Percentiles rank a stretch among this genome's conserved stretches.
These are phyloP conservation scores for Tripterygium wilfordii DNA, from an alignment of 177 flowering plant genomes.

Conservation along the genomic window DNA sequence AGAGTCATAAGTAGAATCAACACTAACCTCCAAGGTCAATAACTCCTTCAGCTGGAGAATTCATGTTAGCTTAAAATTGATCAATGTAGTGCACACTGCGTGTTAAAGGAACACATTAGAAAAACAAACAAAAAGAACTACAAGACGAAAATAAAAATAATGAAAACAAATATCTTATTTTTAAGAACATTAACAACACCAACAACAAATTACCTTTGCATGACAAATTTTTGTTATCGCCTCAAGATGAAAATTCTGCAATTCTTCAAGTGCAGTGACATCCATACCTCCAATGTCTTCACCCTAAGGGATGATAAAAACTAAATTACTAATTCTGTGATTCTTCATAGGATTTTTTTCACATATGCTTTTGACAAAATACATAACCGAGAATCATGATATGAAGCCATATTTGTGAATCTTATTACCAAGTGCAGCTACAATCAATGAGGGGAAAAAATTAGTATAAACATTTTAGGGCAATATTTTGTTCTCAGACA, in stretches of 20 bases:
- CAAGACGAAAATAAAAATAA: neutral
- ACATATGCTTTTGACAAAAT: neutral
- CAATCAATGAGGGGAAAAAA: too few relatives aligned
- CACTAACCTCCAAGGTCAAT: conserved; percentile 10
- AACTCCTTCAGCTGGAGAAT: neutral
- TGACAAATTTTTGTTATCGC: conserved; percentile 65
- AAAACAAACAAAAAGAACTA: neutral
- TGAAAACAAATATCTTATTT: too few relatives aligned
- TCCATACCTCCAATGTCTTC: conserved; percentile 48
- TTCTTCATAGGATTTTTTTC: neutral
- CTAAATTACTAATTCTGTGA: neutral
- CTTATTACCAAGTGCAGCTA: neutral
- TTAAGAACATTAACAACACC: neutral
- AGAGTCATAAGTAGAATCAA: neutral
- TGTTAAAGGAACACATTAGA: too few relatives aligned
- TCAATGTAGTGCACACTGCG: conserved; percentile 29
- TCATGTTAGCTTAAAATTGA: conserved; percentile 4
- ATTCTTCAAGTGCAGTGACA: conserved; percentile 42
- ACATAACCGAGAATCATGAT: neutral
- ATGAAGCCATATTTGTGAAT: too few relatives aligned
- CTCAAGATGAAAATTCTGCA: conserved; percentile 64
- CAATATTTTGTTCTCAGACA: neutral
- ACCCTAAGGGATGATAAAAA: conserved; percentile 26
- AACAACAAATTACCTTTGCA: conserved; percentile 42
- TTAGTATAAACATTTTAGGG: too few relatives aligned